A percentile compares a stretch with the other conserved stretches of the same genome.
Evolutionary conservation across 1,284 basidiomycete species (phyloP).

Genomic region (Stereum hirsutum): DNA sequence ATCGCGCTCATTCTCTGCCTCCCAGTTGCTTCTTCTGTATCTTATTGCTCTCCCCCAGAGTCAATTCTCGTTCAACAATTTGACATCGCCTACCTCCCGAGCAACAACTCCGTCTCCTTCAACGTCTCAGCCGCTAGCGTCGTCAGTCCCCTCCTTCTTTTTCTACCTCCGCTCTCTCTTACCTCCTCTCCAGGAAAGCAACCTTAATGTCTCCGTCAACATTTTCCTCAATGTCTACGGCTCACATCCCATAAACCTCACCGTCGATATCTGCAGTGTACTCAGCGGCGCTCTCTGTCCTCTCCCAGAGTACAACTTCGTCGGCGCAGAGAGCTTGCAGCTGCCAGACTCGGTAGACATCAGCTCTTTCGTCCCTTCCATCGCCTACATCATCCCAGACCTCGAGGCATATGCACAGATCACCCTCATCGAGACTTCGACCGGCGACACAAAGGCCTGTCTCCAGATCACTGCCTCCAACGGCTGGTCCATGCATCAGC

Average conservation of each 20-base stretch:
- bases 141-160: conserved; percentile 30
- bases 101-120: conserved; percentile 65
- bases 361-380: conserved; percentile 53
- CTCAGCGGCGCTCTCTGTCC: conserved; percentile 80
- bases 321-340: conserved; percentile 68
- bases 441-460: conserved; percentile 74
- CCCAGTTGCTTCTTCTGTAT: conserved; percentile 76
- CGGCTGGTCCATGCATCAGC: conserved; percentile 75
- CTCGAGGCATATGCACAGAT: conserved; percentile 87
- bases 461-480: conserved; percentile 89
- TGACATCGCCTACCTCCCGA: conserved; percentile 64
- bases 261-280: conserved; percentile 70
- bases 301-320: conserved; percentile 80
- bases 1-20: no score
- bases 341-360: conserved; percentile 57
- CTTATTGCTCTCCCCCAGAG: conserved; percentile 79
- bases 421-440: conserved; percentile 59
- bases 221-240: conserved; percentile 81
- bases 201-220: conserved; percentile 74
- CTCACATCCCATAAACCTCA: conserved; percentile 66
- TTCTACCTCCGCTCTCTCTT: conserved; percentile 17
- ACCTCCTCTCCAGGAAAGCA: conserved; percentile 41
- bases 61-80: conserved; percentile 76
- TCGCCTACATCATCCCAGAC: conserved; percentile 86
- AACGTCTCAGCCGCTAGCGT: conserved; percentile 70